Percentiles rank a stretch among this genome's conserved stretches.
phyloP scores from a whole-genome alignment of 208 protist species.

The Trypanosoma mega region DNA sequence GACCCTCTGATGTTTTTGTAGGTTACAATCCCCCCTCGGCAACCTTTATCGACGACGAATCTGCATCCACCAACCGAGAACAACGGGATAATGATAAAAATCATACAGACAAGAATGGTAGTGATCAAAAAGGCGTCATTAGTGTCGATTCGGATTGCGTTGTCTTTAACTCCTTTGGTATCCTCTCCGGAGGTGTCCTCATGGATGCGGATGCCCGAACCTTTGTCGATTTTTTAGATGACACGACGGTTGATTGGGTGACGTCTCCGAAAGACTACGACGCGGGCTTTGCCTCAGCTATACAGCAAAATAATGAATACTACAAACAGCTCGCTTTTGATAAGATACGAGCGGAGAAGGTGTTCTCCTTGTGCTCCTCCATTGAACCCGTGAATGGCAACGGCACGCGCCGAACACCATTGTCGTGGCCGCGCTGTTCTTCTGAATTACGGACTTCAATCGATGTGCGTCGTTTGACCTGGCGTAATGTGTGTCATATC shows the following conservation, averaged over 20 bases:
- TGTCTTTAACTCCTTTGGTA: constrained; percentile 61
- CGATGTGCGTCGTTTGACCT: constrained; percentile 2
- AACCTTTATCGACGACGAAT: constrained; percentile 11
- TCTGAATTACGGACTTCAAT: background rate
- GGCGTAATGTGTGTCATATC: constrained; percentile 4
- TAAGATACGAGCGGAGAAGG: constrained; percentile 21
- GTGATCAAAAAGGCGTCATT: background rate
- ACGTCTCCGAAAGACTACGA: background rate
- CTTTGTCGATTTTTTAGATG: constrained; percentile 60
- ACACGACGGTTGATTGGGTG: constrained; percentile 23
- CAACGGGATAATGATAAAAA: too few species aligned
- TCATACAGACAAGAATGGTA: background rate
- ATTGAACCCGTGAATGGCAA: constrained; percentile 27
- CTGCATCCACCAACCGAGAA: too few species aligned
- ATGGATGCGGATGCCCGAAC: constrained; percentile 27
- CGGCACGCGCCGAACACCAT: constrained; percentile 18
- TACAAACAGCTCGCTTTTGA: constrained; percentile 8
- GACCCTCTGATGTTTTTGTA: constrained; percentile 66
- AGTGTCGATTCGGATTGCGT: constrained; percentile 36
- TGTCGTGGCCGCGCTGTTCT: constrained; percentile 20
- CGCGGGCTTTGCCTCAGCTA: background rate
- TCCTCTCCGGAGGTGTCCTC: constrained; percentile 65
- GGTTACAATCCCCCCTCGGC: constrained; percentile 27
- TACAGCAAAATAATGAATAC: constrained; percentile 11
- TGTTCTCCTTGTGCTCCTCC: constrained; percentile 26